Base-by-base conservation (phyloP, 1,284 basidiomycete species). In the Moniliophthora roreri region DNA sequence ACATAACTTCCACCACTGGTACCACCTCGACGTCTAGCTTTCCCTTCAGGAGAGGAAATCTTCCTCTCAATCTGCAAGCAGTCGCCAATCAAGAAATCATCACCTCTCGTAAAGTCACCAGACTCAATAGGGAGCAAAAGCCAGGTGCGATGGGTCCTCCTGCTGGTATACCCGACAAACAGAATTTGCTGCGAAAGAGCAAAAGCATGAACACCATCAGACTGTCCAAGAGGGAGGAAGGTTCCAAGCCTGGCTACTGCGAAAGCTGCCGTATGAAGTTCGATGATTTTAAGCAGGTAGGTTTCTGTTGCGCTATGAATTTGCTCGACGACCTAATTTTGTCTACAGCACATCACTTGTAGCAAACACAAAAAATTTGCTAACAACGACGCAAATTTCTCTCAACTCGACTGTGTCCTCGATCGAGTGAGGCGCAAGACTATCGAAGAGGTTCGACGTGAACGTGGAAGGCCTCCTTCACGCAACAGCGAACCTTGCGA, bases 211-310 rank as follows among this genome's bases (percentile, higher is more conserved):
- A 88, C 63, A 89, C 87, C 0, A 70, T 92, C 45, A 77, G 82
- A 58, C 71, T 91, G 50, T 82, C 88, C 6, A 87, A 82, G 63
- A 82, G 91, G 36, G 88, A 92, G 57, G 92, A 93, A 72, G 89
- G 82, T 50, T 89, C 81, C 64, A 98, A 93, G 69, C 93, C 95
- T 6, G 97, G 97, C 9, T 99, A 98, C 71, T 99, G 97, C 71
- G 97, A 99, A 68, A 97, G 95, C 69, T 99, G 97, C 70, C 82
- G 96, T 20, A 66, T 82, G 52, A 93, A 94, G 68, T 99, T 95
- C 66, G 87, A 89, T 0, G 89, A 98, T 70, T 96, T 99, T 63
- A 84, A 85, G 57, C 70, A 78, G 59, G 95, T 96, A 62, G 65
- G 86, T 40, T 52, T 51, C 50, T 15, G 10, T 42, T 38, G 44